phyloP scores from a whole-genome alignment of 2,329 filamentous ascomycete species.

The Paecilomyces variotii region DNA sequence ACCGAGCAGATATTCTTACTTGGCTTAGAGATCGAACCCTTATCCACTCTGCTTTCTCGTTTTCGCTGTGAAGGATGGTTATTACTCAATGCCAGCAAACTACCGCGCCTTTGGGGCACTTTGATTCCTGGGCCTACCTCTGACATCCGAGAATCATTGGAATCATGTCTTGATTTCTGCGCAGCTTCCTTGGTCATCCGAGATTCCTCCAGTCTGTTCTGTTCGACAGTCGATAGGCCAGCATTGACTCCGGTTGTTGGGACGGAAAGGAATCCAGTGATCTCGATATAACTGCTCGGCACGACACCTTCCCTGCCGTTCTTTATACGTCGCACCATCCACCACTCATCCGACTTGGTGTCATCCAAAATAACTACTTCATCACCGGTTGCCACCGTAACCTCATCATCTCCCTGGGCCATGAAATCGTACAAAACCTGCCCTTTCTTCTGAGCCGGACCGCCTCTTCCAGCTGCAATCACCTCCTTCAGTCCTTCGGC shows the following conservation, averaged over 20 bases:
- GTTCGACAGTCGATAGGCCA: conserved; percentile 63
- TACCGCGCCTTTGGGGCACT: conserved; percentile 72
- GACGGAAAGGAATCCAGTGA: conserved; percentile 57
- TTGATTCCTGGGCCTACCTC: conserved; percentile 71
- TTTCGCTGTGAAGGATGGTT: conserved; percentile 65
- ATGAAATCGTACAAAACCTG: conserved; percentile 90
- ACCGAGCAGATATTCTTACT: conserved; percentile 48
- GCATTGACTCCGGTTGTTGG: conserved; percentile 51
- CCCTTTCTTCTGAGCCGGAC: conserved; percentile 66
- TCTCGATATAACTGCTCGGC: conserved; percentile 90
- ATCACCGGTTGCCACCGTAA: conserved; percentile 81
- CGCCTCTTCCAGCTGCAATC: conserved; percentile 67
- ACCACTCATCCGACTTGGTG: conserved; percentile 92
- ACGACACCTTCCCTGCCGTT: conserved; percentile 94
- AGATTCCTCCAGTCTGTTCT: conserved; percentile 71
- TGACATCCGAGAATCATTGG: conserved; percentile 46
- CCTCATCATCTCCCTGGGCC: conserved; percentile 93
- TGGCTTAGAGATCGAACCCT: conserved; percentile 54
- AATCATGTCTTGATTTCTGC: conserved; percentile 52
- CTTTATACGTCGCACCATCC: conserved; percentile 84
- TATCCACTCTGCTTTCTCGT: conserved; percentile 60
- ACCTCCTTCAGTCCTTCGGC: conserved; percentile 79
- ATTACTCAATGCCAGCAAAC: conserved; percentile 60
- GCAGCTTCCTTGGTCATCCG: conserved; percentile 73
- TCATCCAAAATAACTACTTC: conserved; percentile 89